Evolutionary conservation across 305 asterid species (phyloP).

Genomic region (Rubia tinctorum): DNA sequence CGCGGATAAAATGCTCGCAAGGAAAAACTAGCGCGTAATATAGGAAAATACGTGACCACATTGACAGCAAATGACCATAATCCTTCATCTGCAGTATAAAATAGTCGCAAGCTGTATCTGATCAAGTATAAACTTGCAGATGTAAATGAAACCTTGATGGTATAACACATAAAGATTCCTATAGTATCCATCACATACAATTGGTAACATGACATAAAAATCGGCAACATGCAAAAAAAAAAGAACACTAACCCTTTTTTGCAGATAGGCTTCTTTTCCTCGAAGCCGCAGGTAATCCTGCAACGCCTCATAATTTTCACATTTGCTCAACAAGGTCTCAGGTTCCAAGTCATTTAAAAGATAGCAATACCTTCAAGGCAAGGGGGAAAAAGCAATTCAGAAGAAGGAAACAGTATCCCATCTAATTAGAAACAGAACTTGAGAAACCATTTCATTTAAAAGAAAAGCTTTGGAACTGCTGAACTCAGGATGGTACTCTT

Average conservation of each 20-base stretch:
- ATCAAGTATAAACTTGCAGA: neutral
- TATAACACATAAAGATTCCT: neutral
- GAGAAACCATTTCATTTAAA: neutral
- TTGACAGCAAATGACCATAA: neutral
- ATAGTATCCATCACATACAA: neutral
- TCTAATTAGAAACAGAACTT: neutral
- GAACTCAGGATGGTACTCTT: neutral
- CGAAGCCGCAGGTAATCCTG: constrained; percentile 73
- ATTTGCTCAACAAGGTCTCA: constrained; percentile 51
- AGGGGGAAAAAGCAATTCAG: constrained; percentile 5
- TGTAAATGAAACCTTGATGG: neutral
- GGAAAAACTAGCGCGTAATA: neutral
- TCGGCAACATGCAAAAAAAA: constrained; percentile 1
- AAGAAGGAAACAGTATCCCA: neutral
- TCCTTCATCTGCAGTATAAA: neutral
- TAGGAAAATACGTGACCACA: neutral
- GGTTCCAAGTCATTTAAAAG: constrained; percentile 88
- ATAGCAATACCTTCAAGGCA: constrained; percentile 77
- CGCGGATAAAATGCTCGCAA: no score
- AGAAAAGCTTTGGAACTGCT: neutral
- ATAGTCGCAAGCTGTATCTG: neutral
- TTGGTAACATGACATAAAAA: neutral
- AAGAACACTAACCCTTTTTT: constrained; percentile 64
- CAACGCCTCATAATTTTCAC: constrained; percentile 67
- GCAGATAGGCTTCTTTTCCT: constrained; percentile 88